These are phyloP conservation scores for Inga oerstediana DNA, from an alignment of 306 rosid genomes.

Conservation along the genomic window DNA sequence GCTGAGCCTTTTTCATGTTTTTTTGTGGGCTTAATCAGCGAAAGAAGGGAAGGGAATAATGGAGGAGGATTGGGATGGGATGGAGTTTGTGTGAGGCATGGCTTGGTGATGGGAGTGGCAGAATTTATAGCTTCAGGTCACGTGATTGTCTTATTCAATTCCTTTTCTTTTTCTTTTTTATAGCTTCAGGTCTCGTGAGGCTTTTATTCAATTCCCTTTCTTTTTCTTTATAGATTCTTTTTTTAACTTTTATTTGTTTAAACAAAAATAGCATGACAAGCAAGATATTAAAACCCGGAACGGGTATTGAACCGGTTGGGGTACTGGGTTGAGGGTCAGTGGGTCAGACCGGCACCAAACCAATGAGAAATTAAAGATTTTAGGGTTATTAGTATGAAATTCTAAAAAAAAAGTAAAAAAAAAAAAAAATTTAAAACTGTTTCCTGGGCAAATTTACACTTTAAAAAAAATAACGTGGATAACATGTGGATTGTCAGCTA, in stretches of 20 bases:
- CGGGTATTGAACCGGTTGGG: too few species aligned
- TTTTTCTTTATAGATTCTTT: background rate
- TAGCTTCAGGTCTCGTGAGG: constrained; percentile 11
- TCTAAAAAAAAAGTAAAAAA: too few species aligned
- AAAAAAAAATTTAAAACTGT: too few species aligned
- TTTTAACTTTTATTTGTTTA: background rate
- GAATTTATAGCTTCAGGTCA: constrained; percentile 33
- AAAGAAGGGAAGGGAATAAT: background rate
- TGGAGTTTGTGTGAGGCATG: constrained; percentile 1
- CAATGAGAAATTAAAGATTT: too few species aligned
- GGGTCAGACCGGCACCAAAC: too few species aligned
- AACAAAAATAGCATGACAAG: background rate
- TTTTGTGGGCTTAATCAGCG: background rate
- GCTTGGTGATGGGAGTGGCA: background rate
- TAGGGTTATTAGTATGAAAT: too few species aligned
- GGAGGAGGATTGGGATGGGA: background rate
- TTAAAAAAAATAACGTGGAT: too few species aligned
- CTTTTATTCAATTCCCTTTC: background rate
- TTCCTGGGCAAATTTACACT: too few species aligned
- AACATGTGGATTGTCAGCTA: accelerated
- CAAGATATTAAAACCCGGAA: too few species aligned
- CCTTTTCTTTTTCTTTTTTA: background rate
- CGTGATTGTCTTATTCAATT: background rate
- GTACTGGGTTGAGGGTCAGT: too few species aligned
- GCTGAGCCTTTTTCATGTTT: constrained; percentile 53